Evolutionary conservation across 1,139 yeast genomes (phyloP).

Genomic region (Waltiozyma sp.): DNA sequence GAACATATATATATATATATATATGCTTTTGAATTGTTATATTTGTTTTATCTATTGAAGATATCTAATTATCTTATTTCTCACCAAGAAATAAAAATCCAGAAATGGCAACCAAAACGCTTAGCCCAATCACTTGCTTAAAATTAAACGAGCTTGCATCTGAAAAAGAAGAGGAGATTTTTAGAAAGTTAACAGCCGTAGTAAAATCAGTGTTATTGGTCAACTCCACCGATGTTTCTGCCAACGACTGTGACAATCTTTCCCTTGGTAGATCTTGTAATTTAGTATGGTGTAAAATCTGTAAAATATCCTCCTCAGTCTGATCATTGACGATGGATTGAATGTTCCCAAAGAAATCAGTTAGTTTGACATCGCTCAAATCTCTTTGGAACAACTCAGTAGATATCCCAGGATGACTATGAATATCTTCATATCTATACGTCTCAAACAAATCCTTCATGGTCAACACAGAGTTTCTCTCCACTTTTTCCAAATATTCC

Average conservation of each 20-base stretch:
- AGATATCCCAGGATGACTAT: constrained; percentile 86
- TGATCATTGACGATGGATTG: constrained; percentile 67
- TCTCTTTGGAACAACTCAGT: constrained; percentile 67
- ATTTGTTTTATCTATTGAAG: too few relatives aligned
- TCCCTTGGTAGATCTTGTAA: not conserved
- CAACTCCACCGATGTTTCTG: not conserved
- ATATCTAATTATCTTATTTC: too few relatives aligned
- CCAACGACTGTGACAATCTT: not conserved
- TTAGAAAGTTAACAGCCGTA: too few relatives aligned
- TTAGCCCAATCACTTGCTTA: too few relatives aligned
- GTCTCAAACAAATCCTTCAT: constrained; percentile 75
- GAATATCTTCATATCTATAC: constrained; percentile 76
- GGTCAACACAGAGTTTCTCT: constrained; percentile 63
- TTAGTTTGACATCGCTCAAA: constrained; percentile 59
- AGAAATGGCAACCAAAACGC: too few relatives aligned
- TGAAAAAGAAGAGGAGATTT: too few relatives aligned
- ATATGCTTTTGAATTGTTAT: too few relatives aligned
- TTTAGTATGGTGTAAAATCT: constrained; percentile 10
- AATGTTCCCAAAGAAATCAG: constrained; percentile 93
- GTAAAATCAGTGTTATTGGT: too few relatives aligned
- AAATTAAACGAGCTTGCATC: too few relatives aligned
- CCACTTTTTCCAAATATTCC: constrained; percentile 75
- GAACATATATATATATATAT: too few relatives aligned
- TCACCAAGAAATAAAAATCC: too few relatives aligned
- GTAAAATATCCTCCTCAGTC: constrained; percentile 17